Conservation (phyloP, 371 early-diverging fungal species). For the Apophysomyces elegans region DNA sequence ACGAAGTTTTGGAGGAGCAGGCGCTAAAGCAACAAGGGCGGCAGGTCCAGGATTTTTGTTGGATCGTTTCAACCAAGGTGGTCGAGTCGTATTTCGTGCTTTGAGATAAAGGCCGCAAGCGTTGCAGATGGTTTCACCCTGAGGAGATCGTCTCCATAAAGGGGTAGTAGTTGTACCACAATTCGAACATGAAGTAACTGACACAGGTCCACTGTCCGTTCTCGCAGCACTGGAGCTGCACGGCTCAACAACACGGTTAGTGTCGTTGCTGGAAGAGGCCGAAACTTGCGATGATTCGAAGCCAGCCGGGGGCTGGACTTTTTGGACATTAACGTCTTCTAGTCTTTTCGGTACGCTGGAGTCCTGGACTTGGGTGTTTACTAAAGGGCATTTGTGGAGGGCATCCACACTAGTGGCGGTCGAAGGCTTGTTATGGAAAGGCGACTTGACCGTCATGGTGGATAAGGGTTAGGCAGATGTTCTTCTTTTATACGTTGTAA, state of each 20-base stretch:
- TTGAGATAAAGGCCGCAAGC: conserved; percentile 91
- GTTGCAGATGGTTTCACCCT: conserved; percentile 88
- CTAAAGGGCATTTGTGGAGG: conserved; percentile 55
- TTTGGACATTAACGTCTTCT: conserved; percentile 16
- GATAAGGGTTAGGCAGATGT: conserved; percentile 10
- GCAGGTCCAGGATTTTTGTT: conserved; percentile 33
- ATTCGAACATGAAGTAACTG: conserved; percentile 78
- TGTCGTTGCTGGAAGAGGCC: conserved; percentile 49
- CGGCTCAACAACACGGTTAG: conserved; percentile 47
- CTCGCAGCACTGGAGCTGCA: conserved; percentile 63
- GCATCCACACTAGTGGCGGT: conserved; percentile 58
- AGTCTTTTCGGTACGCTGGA: conserved; percentile 22
- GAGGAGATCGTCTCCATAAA: conserved; percentile 88
- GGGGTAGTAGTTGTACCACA: conserved; percentile 92
- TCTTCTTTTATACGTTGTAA: too few species aligned
- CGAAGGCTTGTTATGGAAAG: conserved; percentile 58
- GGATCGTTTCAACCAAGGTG: conserved; percentile 76
- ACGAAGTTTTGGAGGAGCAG: conserved; percentile 27
- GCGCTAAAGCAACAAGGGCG: conserved; percentile 37
- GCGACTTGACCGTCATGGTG: conserved; percentile 56
- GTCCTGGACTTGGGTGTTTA: conserved; percentile 25
- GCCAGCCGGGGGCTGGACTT: conserved; percentile 48
- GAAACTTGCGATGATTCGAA: conserved; percentile 46
- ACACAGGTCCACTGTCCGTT: conserved; percentile 55
- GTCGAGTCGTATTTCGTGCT: conserved; percentile 81